Percentiles rank a stretch among this genome's conserved stretches.
Evolutionary conservation across 106 monocot species (phyloP).

Genomic region (Dendrobium nobile): DNA sequence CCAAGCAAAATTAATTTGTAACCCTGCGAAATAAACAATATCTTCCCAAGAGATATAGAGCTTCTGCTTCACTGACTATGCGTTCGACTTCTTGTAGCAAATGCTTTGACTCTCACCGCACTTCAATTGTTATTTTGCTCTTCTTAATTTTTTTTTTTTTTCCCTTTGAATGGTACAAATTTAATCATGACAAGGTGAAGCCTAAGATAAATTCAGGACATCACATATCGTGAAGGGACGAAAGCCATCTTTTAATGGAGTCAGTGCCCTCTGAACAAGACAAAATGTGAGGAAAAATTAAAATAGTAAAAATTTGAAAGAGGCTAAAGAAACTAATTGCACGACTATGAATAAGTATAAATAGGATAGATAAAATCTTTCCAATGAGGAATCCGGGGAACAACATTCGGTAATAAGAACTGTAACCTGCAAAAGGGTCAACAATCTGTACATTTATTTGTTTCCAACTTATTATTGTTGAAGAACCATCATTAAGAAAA

Average conservation of each 20-base stretch:
- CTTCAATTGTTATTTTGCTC: not conserved
- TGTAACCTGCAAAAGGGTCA: no score
- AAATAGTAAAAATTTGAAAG: not conserved
- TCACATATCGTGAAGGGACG: constrained; percentile 31
- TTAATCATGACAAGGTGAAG: no score
- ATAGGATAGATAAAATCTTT: no score
- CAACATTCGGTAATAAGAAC: no score
- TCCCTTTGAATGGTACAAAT: constrained; percentile 8
- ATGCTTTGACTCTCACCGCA: not conserved
- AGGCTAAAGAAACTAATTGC: no score
- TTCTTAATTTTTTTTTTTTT: not conserved
- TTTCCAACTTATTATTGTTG: no score
- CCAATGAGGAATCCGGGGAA: no score
- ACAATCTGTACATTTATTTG: no score
- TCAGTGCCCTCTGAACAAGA: constrained; percentile 30
- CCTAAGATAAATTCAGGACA: not conserved
- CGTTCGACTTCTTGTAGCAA: not conserved
- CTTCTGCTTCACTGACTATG: not conserved
- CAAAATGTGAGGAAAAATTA: not conserved
- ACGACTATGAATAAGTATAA: no score
- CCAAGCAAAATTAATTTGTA: not conserved
- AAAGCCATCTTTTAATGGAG: constrained; percentile 38
- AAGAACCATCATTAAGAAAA: no score
- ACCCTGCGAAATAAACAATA: not conserved
- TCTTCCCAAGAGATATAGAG: not conserved